These are phyloP conservation scores for Botryotinia convoluta DNA, from an alignment of 2,329 filamentous ascomycete species.

Conservation along the genomic window DNA sequence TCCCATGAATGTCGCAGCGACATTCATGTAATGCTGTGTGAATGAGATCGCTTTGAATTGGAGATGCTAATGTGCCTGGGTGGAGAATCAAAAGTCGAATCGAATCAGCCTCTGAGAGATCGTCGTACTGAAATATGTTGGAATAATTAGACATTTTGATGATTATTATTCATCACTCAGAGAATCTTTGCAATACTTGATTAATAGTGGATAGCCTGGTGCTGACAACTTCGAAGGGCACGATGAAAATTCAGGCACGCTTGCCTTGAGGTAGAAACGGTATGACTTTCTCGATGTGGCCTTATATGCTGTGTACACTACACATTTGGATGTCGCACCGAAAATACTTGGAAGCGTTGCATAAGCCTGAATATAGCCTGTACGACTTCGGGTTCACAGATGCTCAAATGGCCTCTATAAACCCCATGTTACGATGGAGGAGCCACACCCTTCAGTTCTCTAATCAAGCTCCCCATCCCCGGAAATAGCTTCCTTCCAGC, in stretches of 20 bases:
- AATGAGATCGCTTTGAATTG: neutral
- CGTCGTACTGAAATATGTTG: neutral
- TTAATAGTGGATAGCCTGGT: neutral
- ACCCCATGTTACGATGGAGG: neutral
- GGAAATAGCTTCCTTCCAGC: constrained; percentile 3
- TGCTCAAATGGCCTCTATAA: too few species aligned
- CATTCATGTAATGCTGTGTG: neutral
- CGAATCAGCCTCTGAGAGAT: neutral
- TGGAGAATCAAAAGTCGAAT: neutral
- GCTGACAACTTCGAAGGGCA: neutral
- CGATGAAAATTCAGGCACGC: neutral
- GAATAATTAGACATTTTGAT: neutral
- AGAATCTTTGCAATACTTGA: neutral
- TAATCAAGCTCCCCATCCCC: neutral
- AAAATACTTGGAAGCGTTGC: neutral
- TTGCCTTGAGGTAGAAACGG: neutral
- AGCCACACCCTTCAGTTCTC: constrained; percentile 3
- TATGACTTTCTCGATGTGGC: neutral
- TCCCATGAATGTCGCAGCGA: neutral
- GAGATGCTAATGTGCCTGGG: neutral
- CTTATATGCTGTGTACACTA: neutral
- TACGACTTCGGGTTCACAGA: neutral
- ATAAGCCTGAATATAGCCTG: neutral
- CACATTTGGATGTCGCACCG: neutral
- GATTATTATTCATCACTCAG: neutral